These are phyloP conservation scores for Epichloe aotearoae DNA, from an alignment of 2,329 filamentous ascomycete species.

Conservation along the genomic window DNA sequence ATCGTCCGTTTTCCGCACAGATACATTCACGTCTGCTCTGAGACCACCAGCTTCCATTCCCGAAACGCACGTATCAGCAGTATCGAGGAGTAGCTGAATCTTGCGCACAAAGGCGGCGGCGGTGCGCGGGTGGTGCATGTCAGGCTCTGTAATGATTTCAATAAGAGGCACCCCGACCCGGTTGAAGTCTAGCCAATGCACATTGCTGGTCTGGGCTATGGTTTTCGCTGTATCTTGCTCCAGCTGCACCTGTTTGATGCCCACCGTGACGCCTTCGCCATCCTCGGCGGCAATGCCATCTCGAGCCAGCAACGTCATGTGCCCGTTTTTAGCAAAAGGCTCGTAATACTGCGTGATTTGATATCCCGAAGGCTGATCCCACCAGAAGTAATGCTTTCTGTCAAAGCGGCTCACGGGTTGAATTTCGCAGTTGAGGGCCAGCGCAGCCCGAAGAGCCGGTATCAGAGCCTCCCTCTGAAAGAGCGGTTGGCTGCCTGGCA, in stretches of 20 bases:
- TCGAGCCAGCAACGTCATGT: slow-evolving; percentile 53
- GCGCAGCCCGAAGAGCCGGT: slow-evolving; percentile 78
- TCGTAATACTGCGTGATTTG: slow-evolving; percentile 96
- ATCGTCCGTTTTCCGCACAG: slow-evolving; percentile 50
- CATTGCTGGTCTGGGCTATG: slow-evolving; percentile 57
- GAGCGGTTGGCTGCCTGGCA: slow-evolving; percentile 76
- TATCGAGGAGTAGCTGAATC: slow-evolving; percentile 65
- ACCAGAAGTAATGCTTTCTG: slow-evolving; percentile 97
- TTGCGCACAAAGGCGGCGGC: slow-evolving; percentile 84
- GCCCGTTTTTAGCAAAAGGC: slow-evolving; percentile 56
- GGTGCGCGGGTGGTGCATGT: slow-evolving; percentile 75
- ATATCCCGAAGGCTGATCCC: slow-evolving; percentile 92
- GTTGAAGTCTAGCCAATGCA: slow-evolving; percentile 83
- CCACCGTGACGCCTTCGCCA: slow-evolving; percentile 55
- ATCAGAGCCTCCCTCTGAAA: slow-evolving; percentile 76
- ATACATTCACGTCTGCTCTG: slow-evolving; percentile 91
- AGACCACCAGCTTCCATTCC: slow-evolving; percentile 92
- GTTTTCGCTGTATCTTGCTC: slow-evolving; percentile 98
- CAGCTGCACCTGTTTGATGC: slow-evolving; percentile 89
- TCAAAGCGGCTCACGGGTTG: slow-evolving; percentile 75
- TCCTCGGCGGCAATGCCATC: slow-evolving; percentile 72
- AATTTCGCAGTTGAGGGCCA: slow-evolving; percentile 70
- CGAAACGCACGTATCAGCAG: slow-evolving; percentile 72
- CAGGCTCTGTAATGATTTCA: slow-evolving; percentile 86
- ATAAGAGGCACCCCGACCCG: slow-evolving; percentile 82